Conservation (phyloP, 768 basidiomycete genomes). For the Mycena galericulata region DNA sequence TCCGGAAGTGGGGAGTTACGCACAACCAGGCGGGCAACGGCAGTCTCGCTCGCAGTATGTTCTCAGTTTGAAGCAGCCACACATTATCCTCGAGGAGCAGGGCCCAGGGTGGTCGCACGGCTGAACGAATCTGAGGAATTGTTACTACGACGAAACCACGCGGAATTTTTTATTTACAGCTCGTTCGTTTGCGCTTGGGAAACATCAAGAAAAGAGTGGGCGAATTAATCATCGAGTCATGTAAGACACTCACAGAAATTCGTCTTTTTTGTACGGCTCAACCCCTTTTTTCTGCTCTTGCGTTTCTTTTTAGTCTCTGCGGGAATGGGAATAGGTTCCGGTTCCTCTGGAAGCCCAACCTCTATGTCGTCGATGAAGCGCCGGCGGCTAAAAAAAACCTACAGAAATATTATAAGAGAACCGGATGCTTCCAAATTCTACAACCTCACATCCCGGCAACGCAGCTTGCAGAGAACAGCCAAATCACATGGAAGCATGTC, state of each 20-base stretch:
- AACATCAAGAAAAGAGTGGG: no score
- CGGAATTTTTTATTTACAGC: no score
- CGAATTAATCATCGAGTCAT: no score
- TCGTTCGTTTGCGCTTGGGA: no score
- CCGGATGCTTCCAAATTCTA: not conserved
- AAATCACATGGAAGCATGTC: slow-evolving; percentile 64
- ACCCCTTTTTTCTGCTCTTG: no score
- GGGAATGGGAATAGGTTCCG: not conserved
- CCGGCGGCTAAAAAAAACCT: not conserved
- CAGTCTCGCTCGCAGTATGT: slow-evolving; percentile 63
- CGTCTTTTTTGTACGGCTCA: no score
- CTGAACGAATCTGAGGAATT: no score
- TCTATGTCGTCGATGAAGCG: not conserved
- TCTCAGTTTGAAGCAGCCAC: slow-evolving; percentile 52
- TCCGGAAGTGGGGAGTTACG: slow-evolving; percentile 23
- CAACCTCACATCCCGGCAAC: slow-evolving; percentile 58
- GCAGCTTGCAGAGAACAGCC: slow-evolving; percentile 58
- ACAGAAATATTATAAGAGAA: not conserved
- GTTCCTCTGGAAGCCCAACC: not conserved
- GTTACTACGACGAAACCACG: no score
- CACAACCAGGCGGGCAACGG: slow-evolving; percentile 58
- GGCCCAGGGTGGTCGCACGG: slow-evolving; percentile 57
- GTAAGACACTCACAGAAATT: no score
- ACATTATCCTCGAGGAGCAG: slow-evolving; percentile 52
- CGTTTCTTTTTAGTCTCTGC: not conserved